phyloP scores from a whole-genome alignment of 345 rosid species.

The Salix exigua region DNA sequence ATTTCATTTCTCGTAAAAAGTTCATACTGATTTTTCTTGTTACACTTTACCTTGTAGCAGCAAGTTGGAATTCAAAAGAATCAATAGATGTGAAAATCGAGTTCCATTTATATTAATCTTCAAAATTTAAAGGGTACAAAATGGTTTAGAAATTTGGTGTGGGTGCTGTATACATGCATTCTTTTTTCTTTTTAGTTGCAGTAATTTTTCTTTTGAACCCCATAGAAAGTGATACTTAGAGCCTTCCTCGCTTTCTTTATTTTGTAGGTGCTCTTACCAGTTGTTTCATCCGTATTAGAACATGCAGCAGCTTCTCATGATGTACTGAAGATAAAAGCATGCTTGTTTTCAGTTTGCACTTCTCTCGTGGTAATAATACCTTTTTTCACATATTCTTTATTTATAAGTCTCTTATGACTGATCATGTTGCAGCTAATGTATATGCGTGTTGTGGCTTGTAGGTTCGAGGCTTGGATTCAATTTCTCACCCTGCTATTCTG shows the following conservation, averaged over 20 bases:
- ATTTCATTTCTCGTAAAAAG: not conserved
- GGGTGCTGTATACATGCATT: not conserved
- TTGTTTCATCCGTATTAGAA: slow-evolving; percentile 46
- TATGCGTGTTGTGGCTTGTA: slow-evolving; percentile 21
- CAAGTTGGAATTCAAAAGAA: not conserved
- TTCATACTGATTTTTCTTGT: not conserved
- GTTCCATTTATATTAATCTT: not conserved
- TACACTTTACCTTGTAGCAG: not conserved
- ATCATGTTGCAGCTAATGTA: slow-evolving; percentile 18
- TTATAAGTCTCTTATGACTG: slow-evolving; percentile 13
- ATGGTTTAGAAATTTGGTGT: not conserved
- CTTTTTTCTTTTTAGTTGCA: not conserved
- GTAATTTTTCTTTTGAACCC: not conserved
- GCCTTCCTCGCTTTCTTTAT: slow-evolving; percentile 11
- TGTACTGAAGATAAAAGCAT: slow-evolving; percentile 60
- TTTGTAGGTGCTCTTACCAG: slow-evolving; percentile 69
- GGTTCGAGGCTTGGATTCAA: slow-evolving; percentile 63
- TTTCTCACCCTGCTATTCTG: slow-evolving; percentile 42
- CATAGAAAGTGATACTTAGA: not conserved
- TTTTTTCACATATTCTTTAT: slow-evolving; percentile 11
- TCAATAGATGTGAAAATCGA: not conserved
- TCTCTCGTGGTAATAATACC: slow-evolving; percentile 59
- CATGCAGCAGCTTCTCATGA: slow-evolving; percentile 43
- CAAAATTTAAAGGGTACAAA: not conserved
- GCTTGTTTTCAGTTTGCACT: slow-evolving; percentile 78